phyloP scores from a whole-genome alignment of 805 yeast genomes.

The Candida andamanensis region DNA sequence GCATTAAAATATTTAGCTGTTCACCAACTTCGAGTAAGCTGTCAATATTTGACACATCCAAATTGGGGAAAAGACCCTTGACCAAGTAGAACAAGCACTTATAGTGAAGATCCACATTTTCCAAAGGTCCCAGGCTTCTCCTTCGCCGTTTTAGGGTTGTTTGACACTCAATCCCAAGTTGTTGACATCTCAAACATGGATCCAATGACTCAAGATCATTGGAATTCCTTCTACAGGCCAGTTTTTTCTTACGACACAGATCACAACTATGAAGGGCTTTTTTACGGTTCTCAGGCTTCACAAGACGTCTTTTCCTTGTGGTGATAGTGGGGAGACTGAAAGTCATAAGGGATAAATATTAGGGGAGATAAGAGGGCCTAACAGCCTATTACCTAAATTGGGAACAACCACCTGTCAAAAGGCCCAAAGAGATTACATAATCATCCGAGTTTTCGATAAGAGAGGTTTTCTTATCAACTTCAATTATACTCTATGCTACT shows the following conservation, averaged over 20 bases:
- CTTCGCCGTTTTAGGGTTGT: conserved; percentile 27
- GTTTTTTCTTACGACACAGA: conserved; percentile 2
- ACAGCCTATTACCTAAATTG: no score
- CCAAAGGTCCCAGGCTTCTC: conserved; percentile 37
- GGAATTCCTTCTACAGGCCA: conserved; percentile 1
- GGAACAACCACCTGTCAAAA: no score
- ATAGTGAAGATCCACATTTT: conserved; percentile 40
- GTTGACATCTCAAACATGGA: neutral
- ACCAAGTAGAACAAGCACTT: conserved; percentile 35
- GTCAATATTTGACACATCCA: conserved; percentile 40
- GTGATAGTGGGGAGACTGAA: neutral
- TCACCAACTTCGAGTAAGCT: neutral
- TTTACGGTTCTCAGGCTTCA: neutral
- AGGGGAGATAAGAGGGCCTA: no score
- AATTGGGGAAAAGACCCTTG: conserved; percentile 39
- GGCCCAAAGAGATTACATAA: no score
- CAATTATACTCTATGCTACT: no score
- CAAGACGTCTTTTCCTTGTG: neutral
- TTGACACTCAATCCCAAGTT: conserved; percentile 1
- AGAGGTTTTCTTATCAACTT: no score
- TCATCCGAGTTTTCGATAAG: no score
- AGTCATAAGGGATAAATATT: no score
- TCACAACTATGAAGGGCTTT: conserved; percentile 3
- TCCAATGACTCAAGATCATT: neutral
- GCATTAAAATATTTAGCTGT: neutral